Conservation (phyloP, 768 basidiomycete species). For the Leccinum incarnatum region DNA sequence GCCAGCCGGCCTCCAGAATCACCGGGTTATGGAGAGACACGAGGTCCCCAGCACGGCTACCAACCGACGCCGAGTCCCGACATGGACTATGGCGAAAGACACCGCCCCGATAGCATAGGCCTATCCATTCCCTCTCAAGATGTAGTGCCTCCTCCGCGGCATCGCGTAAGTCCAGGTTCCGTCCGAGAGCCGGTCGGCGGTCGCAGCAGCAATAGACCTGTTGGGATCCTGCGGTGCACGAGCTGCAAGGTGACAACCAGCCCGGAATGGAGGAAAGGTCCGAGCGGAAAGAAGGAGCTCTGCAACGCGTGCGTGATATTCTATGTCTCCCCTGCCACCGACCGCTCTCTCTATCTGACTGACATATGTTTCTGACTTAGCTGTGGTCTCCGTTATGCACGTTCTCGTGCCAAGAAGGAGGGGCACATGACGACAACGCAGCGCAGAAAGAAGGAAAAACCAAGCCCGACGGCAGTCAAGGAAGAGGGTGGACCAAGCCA, state of each 20-base stretch:
- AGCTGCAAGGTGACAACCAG: slow-evolving; percentile 81
- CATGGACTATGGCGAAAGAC: slow-evolving; percentile 37
- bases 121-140: slow-evolving; percentile 34
- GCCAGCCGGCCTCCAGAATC: slow-evolving; percentile 42
- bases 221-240: slow-evolving; percentile 68
- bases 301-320: slow-evolving; percentile 79
- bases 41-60: slow-evolving; percentile 36
- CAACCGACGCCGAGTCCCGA: slow-evolving; percentile 38
- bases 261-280: slow-evolving; percentile 91
- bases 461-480: slow-evolving; percentile 25
- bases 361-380: slow-evolving; percentile 38
- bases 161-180: slow-evolving; percentile 52
- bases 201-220: slow-evolving; percentile 58
- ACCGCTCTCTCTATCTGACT: slow-evolving; percentile 12
- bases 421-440: slow-evolving; percentile 50
- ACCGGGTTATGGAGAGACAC: slow-evolving; percentile 26
- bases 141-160: slow-evolving; percentile 55
- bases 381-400: slow-evolving; percentile 83
- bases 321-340: slow-evolving; percentile 11
- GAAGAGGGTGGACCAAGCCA: slow-evolving; percentile 27
- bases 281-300: slow-evolving; percentile 85
- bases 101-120: slow-evolving; percentile 31
- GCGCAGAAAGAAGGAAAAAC: slow-evolving; percentile 64
- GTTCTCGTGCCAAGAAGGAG: slow-evolving; percentile 86
- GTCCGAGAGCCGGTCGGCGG: slow-evolving; percentile 45